Evolutionary conservation across 208 protist genomes (phyloP).

Genomic region (Giardia duodenalis): DNA sequence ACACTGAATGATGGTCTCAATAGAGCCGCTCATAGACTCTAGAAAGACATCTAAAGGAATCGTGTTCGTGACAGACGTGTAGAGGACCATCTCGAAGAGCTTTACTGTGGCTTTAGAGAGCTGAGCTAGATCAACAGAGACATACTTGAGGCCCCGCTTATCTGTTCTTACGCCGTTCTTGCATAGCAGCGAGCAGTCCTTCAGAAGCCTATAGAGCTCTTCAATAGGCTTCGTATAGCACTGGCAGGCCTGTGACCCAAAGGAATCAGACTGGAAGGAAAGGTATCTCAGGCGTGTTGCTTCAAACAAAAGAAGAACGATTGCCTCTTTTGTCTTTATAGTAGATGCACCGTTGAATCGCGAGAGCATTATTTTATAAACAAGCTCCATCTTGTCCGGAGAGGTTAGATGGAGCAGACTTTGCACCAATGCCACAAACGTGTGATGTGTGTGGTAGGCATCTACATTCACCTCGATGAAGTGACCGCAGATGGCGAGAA

Average conservation of each 20-base stretch:
- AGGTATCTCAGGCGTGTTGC: neutral
- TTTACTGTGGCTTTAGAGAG: neutral
- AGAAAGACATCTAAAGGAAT: neutral
- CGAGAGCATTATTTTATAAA: neutral
- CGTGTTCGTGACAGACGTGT: neutral
- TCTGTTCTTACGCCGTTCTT: neutral
- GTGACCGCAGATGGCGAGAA: neutral
- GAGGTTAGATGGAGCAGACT: neutral
- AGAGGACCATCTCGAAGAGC: neutral
- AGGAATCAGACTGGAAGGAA: neutral
- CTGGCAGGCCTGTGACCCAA: too few relatives aligned
- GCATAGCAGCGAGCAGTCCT: neutral
- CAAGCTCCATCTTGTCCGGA: neutral
- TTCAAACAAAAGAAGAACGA: neutral
- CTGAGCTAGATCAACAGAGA: neutral
- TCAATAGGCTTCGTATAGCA: neutral
- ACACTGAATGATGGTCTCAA: neutral
- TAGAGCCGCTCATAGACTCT: neutral
- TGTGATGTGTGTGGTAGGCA: neutral
- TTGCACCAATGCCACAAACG: neutral
- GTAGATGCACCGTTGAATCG: neutral
- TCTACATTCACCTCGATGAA: neutral
- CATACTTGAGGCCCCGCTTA: neutral
- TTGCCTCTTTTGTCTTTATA: neutral
- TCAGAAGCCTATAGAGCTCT: neutral